Evolutionary conservation across 2,329 filamentous ascomycete genomes (phyloP), one percentile per base, ranked within the genome.

Genomic region (Epichloe aotearoae): DNA sequence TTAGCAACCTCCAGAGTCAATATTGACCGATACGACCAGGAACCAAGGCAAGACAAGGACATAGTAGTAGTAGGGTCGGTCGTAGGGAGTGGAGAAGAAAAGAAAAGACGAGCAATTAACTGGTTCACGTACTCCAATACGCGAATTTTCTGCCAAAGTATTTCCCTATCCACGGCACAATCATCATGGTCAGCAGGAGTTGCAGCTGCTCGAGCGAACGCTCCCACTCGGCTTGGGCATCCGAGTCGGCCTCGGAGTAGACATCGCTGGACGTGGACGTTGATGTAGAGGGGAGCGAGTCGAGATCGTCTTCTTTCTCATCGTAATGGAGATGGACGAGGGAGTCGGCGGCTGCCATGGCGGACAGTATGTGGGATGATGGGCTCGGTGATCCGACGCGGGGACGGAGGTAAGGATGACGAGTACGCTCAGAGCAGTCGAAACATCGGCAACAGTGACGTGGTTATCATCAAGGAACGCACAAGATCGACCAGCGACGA

Each of bases 181-280:
- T 69, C 46, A 97, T 86, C 88, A 98, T 95, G 19, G 87, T 95
- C 64, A 97, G 69, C 58, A 98, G 75, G 57, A 97, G 75, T 71
- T 98, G 89, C 53, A 98, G 71, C 70, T 98, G 93, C 68, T 96
- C 88, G 55, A 98, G 72, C 61, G 87, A 95, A 61, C 90, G 87
- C 61, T 91, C 85, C 93, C 93, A 98, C 70, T 98, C 91, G 54
- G 80, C 79, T 68, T 98, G 91, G 10, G 93, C 93, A 64, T 97
- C 91, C 39, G 86, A 88, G 53, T 84, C 74, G 53, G 75, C 73
- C 47, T 84, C 80, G 34, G 72, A 73, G 57, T 73, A 73, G 47
- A 71, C 60, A 37, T 83, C 80, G 47, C 75, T 78, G 17, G 76
- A 76, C 46, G 75, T 71, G 23, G 46, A 49, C 10, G 40, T 38